Percentiles rank a stretch among this genome's conserved stretches.
Evolutionary conservation across 441 rosid species (phyloP).

Genomic region (Flueggea neowawraea): DNA sequence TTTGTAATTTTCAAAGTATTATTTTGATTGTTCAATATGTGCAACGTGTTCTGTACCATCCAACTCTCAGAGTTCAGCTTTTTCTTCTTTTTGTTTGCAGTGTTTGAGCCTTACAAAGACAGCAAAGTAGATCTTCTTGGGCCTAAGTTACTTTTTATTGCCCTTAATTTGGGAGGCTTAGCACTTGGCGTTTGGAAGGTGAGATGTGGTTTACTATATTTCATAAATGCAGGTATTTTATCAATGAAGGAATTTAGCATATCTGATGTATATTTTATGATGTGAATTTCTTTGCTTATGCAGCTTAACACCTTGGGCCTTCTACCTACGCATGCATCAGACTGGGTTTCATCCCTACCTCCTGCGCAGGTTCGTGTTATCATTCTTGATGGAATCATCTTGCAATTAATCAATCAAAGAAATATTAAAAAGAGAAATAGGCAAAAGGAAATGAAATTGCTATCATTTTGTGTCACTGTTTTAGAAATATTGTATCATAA

Average conservation of each 20-base stretch:
- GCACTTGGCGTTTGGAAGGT: constrained; percentile 99
- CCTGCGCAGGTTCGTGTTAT: constrained; percentile 77
- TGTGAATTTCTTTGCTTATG: constrained; percentile 22
- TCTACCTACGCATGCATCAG: constrained; percentile 98
- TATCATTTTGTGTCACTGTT: too few species aligned
- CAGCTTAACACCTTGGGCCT: constrained; percentile 98
- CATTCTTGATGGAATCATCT: background rate
- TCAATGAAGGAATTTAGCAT: background rate
- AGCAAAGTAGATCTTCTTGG: constrained; percentile 82
- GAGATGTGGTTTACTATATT: constrained; percentile 14
- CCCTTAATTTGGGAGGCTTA: constrained; percentile 92
- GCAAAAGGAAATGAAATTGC: background rate
- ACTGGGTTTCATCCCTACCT: constrained; percentile 96
- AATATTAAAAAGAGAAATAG: background rate
- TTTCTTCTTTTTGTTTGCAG: constrained; percentile 36
- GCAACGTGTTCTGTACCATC: too few species aligned
- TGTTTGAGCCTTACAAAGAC: constrained; percentile 98
- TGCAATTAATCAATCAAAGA: constrained; percentile 1
- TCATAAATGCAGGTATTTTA: background rate
- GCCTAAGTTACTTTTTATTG: constrained; percentile 88
- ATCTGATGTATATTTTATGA: constrained; percentile 3
- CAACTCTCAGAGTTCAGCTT: background rate
- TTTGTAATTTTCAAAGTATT: too few species aligned
- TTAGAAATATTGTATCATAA: too few species aligned
- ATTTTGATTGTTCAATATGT: too few species aligned